phyloP scores from a whole-genome alignment of 2,329 filamentous ascomycete species.

The Seiridium unicorne region DNA sequence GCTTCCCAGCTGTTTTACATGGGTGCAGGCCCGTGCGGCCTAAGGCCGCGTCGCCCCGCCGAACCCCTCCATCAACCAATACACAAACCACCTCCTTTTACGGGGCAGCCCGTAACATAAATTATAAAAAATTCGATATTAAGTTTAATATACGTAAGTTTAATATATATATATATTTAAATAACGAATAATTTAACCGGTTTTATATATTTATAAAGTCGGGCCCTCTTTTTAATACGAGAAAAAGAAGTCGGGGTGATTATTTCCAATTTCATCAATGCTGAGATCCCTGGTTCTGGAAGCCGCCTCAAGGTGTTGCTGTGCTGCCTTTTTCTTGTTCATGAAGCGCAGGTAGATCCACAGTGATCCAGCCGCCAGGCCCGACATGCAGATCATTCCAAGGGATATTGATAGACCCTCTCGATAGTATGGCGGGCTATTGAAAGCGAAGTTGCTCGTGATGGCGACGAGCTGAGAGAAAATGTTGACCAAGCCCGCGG shows the following conservation, averaged over 20 bases:
- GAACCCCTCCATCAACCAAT: too few relatives aligned
- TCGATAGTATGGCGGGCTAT: slow-evolving; percentile 10
- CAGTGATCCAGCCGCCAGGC: slow-evolving; percentile 3
- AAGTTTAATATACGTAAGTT: too few relatives aligned
- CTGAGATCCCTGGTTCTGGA: not conserved
- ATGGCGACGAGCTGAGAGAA: slow-evolving; percentile 15
- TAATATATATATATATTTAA: too few relatives aligned
- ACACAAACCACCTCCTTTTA: too few relatives aligned
- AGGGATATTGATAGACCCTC: slow-evolving; percentile 6
- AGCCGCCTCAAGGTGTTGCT: slow-evolving; percentile 5
- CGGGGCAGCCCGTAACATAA: too few relatives aligned
- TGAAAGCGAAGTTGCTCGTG: slow-evolving; percentile 7
- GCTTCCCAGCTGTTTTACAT: too few relatives aligned
- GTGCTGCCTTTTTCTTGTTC: slow-evolving; percentile 8
- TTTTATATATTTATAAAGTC: too few relatives aligned
- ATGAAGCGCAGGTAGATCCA: not conserved
- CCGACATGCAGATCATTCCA: slow-evolving; percentile 8
- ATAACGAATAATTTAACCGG: too few relatives aligned
- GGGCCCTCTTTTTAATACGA: not conserved
- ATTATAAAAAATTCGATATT: too few relatives aligned
- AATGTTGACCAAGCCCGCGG: slow-evolving; percentile 9
- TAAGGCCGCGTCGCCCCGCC: too few relatives aligned
- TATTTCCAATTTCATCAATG: slow-evolving; percentile 11
- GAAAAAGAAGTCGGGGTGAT: slow-evolving; percentile 12
- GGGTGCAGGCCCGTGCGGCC: too few relatives aligned